Evolutionary conservation across 148 eudicot genomes (phyloP).

Genomic region (Rhododendron williamsianum): DNA sequence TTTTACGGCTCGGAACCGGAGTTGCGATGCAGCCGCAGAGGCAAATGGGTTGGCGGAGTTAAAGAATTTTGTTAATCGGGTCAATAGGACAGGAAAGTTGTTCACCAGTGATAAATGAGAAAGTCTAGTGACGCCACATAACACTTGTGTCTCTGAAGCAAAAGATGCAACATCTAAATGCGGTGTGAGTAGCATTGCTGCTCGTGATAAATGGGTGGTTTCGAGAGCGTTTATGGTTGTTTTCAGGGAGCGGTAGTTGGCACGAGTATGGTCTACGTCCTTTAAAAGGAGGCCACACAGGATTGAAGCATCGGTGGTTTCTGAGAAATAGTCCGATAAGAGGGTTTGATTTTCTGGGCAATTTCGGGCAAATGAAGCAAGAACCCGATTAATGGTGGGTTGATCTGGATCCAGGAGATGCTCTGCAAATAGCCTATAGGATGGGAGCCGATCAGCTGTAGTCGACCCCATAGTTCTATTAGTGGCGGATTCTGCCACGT

Average conservation of each 20-base stretch:
- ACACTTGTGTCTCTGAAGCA: too few species aligned
- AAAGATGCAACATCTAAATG: too few species aligned
- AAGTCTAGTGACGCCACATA: too few species aligned
- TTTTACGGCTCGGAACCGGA: slow-evolving; percentile 44
- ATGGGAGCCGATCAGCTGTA: slow-evolving; percentile 67
- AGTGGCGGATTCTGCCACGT: slow-evolving; percentile 18
- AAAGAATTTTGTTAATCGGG: slow-evolving; percentile 38
- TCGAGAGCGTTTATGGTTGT: slow-evolving; percentile 27
- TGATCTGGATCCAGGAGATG: slow-evolving; percentile 87
- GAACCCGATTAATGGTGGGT: slow-evolving; percentile 41
- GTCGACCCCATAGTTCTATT: slow-evolving; percentile 40
- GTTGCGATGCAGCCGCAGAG: slow-evolving; percentile 30
- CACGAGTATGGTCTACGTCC: slow-evolving; percentile 52
- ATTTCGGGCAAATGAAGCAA: slow-evolving; percentile 16
- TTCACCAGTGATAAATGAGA: slow-evolving; percentile 7
- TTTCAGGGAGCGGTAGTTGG: slow-evolving; percentile 31
- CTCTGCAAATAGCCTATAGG: slow-evolving; percentile 77
- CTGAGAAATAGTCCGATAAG: slow-evolving; percentile 52
- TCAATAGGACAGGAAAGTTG: slow-evolving; percentile 19
- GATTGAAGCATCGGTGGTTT: slow-evolving; percentile 61
- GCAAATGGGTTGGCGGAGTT: slow-evolving; percentile 51
- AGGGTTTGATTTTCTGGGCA: slow-evolving; percentile 34
- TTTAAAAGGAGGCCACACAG: slow-evolving; percentile 56
- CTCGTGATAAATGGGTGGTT: background rate
- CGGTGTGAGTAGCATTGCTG: background rate